phyloP scores from a whole-genome alignment of 225 moss, liverwort and hornwort genomes.

The Climacium dendroides region DNA sequence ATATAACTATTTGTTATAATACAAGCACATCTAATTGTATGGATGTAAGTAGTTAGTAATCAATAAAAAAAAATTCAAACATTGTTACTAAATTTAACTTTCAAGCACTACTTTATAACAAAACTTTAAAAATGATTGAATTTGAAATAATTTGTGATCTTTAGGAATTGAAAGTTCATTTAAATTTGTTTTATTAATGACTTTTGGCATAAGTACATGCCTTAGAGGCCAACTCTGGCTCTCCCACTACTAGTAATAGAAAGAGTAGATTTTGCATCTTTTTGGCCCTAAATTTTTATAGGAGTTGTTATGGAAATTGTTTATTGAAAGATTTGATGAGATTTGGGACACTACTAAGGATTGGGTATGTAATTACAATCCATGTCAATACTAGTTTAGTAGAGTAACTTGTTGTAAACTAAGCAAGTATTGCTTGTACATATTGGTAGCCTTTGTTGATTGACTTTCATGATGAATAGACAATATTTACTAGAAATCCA shows the following conservation, averaged over 20 bases:
- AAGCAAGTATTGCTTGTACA: neutral
- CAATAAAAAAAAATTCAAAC: too few relatives aligned
- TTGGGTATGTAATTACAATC: neutral
- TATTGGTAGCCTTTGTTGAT: neutral
- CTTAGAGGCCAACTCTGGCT: neutral
- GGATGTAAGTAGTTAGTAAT: neutral
- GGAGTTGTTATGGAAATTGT: rapidly evolving
- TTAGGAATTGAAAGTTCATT: neutral
- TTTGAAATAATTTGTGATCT: neutral
- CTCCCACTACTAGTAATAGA: neutral
- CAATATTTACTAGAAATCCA: neutral
- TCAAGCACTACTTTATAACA: too few relatives aligned
- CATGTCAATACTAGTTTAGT: neutral
- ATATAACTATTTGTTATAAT: too few relatives aligned
- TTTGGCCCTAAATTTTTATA: too few relatives aligned
- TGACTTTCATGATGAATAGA: neutral
- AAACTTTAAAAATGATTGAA: neutral
- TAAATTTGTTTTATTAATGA: too few relatives aligned
- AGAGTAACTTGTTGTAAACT: neutral
- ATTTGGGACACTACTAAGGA: neutral
- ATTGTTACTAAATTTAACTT: too few relatives aligned
- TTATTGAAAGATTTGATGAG: neutral
- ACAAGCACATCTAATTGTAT: neutral
- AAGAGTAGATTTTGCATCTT: too few relatives aligned
- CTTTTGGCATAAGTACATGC: rapidly evolving